A percentile compares a stretch with the other conserved stretches of the same genome.
These are phyloP conservation scores for Laburnicola sp. DNA, from an alignment of 2,329 filamentous ascomycete species.

Conservation along the genomic window DNA sequence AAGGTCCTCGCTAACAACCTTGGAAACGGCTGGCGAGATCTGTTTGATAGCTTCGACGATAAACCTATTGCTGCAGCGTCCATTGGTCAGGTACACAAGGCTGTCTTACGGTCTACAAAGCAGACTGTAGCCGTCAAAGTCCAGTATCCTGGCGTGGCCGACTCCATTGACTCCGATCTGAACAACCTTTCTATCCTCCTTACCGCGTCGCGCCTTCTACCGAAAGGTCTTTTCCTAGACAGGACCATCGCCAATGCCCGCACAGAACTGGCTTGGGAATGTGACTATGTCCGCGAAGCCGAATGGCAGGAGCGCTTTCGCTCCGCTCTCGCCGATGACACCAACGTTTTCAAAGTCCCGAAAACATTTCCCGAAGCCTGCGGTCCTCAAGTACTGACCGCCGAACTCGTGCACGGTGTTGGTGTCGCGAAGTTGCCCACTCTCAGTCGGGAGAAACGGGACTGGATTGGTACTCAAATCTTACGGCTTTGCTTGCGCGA, in stretches of 20 bases:
- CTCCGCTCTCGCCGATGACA: conserved; percentile 73
- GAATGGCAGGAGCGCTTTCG: conserved; percentile 76
- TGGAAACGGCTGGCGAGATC: conserved; percentile 78
- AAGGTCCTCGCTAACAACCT: conserved; percentile 78
- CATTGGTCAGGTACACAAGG: conserved; percentile 93
- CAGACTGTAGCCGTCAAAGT: conserved; percentile 89
- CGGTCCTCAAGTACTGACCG: conserved; percentile 85
- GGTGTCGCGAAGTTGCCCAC: conserved; percentile 79
- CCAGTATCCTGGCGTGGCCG: conserved; percentile 93
- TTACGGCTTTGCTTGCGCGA: conserved; percentile 89
- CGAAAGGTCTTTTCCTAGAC: conserved; percentile 89
- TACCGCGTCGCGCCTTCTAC: conserved; percentile 85
- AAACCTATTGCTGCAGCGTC: conserved; percentile 92
- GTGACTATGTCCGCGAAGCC: conserved; percentile 90
- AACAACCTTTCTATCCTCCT: conserved; percentile 91
- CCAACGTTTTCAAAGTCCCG: conserved; percentile 76
- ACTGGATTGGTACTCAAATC: conserved; percentile 96
- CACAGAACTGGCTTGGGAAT: conserved; percentile 92
- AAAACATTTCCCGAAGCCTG: conserved; percentile 76
- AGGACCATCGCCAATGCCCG: conserved; percentile 97
- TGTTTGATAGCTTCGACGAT: conserved; percentile 86
- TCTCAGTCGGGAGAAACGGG: conserved; percentile 79
- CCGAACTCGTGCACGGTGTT: conserved; percentile 85
- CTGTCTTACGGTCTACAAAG: conserved; percentile 73
- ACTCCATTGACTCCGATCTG: conserved; percentile 94